A percentile compares a stretch with the other conserved stretches of the same genome.
phyloP scores from a whole-genome alignment of 2,329 filamentous ascomycete species.

The Colletotrichum tropicicola region DNA sequence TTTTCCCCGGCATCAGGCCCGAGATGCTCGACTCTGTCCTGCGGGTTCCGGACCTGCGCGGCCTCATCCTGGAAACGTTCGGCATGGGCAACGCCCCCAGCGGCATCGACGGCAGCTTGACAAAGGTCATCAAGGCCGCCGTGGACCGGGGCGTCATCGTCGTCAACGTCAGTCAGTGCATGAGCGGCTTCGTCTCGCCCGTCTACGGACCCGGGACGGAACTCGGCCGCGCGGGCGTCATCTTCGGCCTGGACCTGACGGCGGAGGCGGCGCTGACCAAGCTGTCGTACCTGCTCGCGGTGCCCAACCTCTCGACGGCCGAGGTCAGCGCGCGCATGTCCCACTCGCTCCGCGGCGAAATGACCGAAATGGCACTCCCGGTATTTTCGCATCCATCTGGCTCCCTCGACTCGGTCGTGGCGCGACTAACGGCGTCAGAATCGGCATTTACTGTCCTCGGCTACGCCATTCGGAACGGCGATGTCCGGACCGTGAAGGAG shows the following conservation, averaged over 20 bases:
- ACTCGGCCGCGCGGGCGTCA: constrained; percentile 83
- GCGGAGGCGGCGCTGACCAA: constrained; percentile 92
- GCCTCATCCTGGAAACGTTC: constrained; percentile 90
- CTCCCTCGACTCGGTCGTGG: constrained; percentile 51
- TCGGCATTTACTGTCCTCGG: constrained; percentile 79
- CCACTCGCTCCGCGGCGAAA: constrained; percentile 80
- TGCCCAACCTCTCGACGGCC: constrained; percentile 67
- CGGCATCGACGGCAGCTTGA: constrained; percentile 81
- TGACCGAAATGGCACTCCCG: constrained; percentile 78
- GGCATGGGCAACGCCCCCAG: constrained; percentile 92
- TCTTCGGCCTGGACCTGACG: constrained; percentile 89
- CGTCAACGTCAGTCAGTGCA: constrained; percentile 92
- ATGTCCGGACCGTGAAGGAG: constrained; percentile 71
- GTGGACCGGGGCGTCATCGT: constrained; percentile 85
- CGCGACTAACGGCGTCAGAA: constrained; percentile 56
- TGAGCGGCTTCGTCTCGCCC: constrained; percentile 78
- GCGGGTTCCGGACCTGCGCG: constrained; percentile 77
- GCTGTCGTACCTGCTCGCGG: constrained; percentile 83
- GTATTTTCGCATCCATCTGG: constrained; percentile 80
- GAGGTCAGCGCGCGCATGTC: constrained; percentile 79
- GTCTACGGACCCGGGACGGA: constrained; percentile 82
- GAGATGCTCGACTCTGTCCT: constrained; percentile 91
- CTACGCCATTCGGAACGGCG: constrained; percentile 80
- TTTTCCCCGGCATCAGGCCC: constrained; percentile 93
- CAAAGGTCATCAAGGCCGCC: constrained; percentile 78